Evolutionary conservation across 2,329 filamentous ascomycete species (phyloP), one percentile per base, ranked within the genome.

Genomic region (Ophiobolus disseminans): DNA sequence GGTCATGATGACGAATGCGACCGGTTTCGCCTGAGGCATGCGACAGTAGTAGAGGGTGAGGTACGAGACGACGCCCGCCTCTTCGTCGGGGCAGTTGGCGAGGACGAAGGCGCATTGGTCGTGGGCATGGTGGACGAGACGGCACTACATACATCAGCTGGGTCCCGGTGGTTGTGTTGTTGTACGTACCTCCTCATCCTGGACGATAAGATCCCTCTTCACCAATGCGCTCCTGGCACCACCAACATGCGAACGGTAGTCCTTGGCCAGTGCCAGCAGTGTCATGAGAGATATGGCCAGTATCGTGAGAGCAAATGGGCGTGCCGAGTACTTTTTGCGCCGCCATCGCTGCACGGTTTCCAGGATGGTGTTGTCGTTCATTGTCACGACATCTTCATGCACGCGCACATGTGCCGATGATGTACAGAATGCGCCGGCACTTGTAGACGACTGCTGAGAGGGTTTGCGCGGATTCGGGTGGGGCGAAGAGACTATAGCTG

Each of bases 101-200:
- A 81, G 85, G 48, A 97, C 85, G 74, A 94, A 97, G 60, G 86
- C 86, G 78, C 94, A 99, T 76, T 97, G 85, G 70, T 99, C 89
- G 32, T 31, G 30, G 42, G 86, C 88, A 38, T 83, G 75, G 72
- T 94, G 90, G 45, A 99, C 90, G 25, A 89, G 77, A 50, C 86
- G 87, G 70, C 94, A 99, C 78, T 92, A 54, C 16, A 20, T 17
- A 25, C 17, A 11, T 35, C 31, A 40, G 39, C 28, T 22, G 6
- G 10, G 10, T 3, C 14, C 17, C 11, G 10, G 8, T 6, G 16
- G 11, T n/a, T 34, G 0, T 42, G 14, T 16, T 16, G 14, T 19
- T 26, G 8, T 14, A 35, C 41, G 5, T 55, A 72, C 70, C 56
- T 77, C 75, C 58, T 75, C 68, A 39, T 74, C 70, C 45, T 63